These are phyloP conservation scores for Xylaria nigripes DNA, from an alignment of 495 filamentous ascomycete genomes.

Conservation along the genomic window DNA sequence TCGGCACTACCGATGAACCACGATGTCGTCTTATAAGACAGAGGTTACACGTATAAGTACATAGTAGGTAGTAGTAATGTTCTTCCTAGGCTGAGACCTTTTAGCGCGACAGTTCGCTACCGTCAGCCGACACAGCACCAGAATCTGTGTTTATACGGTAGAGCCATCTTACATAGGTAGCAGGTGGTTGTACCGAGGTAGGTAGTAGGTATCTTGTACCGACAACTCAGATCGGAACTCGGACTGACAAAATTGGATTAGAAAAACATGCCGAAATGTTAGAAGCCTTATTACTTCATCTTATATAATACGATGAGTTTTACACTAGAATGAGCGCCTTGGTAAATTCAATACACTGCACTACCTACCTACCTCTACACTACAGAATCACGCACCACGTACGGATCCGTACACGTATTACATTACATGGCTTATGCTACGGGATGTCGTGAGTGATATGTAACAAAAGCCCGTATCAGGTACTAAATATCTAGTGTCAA, in stretches of 20 bases:
- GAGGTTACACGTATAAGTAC: constrained; percentile 8
- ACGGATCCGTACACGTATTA: not conserved
- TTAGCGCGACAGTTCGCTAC: not conserved
- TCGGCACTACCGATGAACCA: too few species aligned
- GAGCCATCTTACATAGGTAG: too few species aligned
- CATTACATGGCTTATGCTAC: too few species aligned
- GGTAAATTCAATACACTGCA: not conserved
- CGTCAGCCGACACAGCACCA: not conserved
- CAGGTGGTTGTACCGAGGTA: too few species aligned
- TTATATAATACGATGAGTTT: not conserved
- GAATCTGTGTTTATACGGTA: too few species aligned
- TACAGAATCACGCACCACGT: too few species aligned
- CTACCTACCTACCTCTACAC: too few species aligned
- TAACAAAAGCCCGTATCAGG: not conserved
- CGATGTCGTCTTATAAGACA: too few species aligned
- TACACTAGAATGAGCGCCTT: not conserved
- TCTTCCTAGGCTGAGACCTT: not conserved
- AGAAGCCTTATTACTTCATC: not conserved
- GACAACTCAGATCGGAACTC: not conserved
- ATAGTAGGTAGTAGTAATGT: too few species aligned
- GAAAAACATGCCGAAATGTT: not conserved
- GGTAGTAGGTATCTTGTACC: not conserved
- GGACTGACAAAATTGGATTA: not conserved
- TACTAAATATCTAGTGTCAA: too few species aligned
- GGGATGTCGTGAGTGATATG: not conserved